Base-by-base conservation (phyloP, 176 grass and related monocot species). In the Avena eriantha region DNA sequence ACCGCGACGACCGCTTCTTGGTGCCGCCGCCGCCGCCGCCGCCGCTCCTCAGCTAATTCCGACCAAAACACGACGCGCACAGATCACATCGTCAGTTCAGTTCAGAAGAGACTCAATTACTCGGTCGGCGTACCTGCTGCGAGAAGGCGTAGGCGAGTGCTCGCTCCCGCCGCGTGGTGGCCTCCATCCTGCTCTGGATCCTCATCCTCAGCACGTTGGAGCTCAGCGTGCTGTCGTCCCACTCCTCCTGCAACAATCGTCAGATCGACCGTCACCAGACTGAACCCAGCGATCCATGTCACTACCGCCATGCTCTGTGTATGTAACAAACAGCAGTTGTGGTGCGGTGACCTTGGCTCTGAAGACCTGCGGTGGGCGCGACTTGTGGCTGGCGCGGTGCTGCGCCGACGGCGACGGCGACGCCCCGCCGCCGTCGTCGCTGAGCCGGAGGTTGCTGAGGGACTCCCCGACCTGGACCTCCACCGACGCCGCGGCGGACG, bases 221-320 rank as follows among this genome's bases (percentile, higher is more conserved):
- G 84, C 97, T 99, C 81, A 97, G 79, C 53, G 97, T 99, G 92
- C 97, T 99, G 85, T 99, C 94, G 81, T 99, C 97, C 97, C 97
- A 99, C 65, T 94, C 94, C 85, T 99, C 94, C 97, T 98, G 85
- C 15, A 49, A 60, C 33, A 14, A 39, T 8, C 1, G 45, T 5
- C 16, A 39, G 45, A 41, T 4, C 54, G 5, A 2, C 1, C 5
- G 16, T 54, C 16, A 54, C 51, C 51, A 54, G 0, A 7, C 51
- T 19, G 51, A 54, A 54, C 51, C 18, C 39, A 7, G 39, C 7
- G 14, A 51, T 51, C 49, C 13, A 14, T 15, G 49, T 51, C 5
- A 36, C 36, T 41, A 41, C 39, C 1, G 39, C 1, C 39, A 41
- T 3, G 0, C 3, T 53, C 13, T 15, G 3, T 1, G 8, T 48